Evolutionary conservation across 768 basidiomycete genomes (phyloP), one percentile per base, ranked within the genome.

Genomic region (Lentinula lateritia): DNA sequence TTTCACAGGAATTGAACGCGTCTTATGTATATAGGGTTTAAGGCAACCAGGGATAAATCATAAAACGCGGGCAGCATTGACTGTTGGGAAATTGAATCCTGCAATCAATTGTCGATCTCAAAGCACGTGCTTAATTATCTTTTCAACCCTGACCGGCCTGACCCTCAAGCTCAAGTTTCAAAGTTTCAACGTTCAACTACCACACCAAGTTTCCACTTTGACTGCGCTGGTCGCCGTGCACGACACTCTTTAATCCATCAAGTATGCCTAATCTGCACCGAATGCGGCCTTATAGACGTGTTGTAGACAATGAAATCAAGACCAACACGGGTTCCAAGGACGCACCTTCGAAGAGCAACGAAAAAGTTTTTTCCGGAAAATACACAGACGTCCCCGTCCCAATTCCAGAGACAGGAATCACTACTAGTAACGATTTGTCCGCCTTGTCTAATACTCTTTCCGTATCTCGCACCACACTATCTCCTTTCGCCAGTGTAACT

Each of bases 141-240:
- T 43, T 16, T n/a, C 42, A 16, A 9, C 20, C 20, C 23, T 48
- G 46, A 20, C 46, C 46, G n/a, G n/a, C n/a, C n/a, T n/a, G n/a
- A n/a, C 10, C 36, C 36, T 8, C 6, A 48, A 48, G 3, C 23
- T 23, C 23, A 28, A 28, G 28, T 23, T 36, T 35, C 32, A 35
- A 28, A 28, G 28, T 23, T 36, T 35, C 32, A 35, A 15, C 34
- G 6, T 52, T 15, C 35, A 32, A 52, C 50, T 35, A 52, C 50
- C 48, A 52, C 18, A 52, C 18, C 16, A 46, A 16, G 3, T 35
- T 34, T 8, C 16, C 9, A 15, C 35, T 53, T 55, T 56, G 39
- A 50, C 58, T 39, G 57, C 61, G 63, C 66, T 61, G 61, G 58
- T 43, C 64, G 64, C 58, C 38, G 60, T 57, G 61, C 62, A 60